Conservation (phyloP, 1,284 basidiomycete species). For the Cerioporus squamosus region DNA sequence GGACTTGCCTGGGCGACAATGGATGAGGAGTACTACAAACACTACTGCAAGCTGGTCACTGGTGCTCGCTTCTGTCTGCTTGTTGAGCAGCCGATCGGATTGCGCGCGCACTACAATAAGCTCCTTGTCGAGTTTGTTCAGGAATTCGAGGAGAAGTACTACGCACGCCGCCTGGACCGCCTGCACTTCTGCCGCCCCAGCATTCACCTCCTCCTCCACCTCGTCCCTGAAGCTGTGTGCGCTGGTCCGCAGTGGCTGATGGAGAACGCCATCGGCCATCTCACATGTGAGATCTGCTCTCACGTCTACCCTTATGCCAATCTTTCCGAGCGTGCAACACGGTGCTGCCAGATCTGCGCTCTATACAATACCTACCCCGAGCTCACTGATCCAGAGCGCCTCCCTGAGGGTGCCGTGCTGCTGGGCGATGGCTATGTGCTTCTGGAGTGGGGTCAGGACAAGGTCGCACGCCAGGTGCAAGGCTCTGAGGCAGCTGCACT, state of each 20-base stretch:
- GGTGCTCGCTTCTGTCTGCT: neutral
- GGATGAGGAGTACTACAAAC: conserved; percentile 17
- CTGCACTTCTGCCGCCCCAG: conserved; percentile 7
- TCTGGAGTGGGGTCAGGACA: neutral
- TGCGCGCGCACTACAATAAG: conserved; percentile 14
- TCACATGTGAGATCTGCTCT: conserved; percentile 18
- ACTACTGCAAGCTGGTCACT: conserved; percentile 34
- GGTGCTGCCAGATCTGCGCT: neutral
- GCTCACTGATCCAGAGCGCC: neutral
- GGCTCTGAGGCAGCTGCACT: neutral
- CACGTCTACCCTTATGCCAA: conserved; percentile 26
- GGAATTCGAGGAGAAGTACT: neutral
- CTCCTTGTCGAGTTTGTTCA: neutral
- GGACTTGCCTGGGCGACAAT: neutral
- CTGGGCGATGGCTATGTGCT: conserved; percentile 15
- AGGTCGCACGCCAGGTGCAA: neutral
- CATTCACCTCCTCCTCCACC: conserved; percentile 1
- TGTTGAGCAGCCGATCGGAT: neutral
- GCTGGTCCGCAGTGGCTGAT: conserved; percentile 27
- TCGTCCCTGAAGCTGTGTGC: conserved; percentile 8
- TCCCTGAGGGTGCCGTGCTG: neutral
- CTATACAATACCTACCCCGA: conserved; percentile 18
- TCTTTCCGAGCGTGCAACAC: conserved; percentile 17
- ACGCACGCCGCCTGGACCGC: too few relatives aligned
- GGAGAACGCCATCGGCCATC: conserved; percentile 5